Evolutionary conservation across 2,329 filamentous ascomycete genomes (phyloP), one percentile per base, ranked within the genome.

Genomic region (Waltergamsia citrina): DNA sequence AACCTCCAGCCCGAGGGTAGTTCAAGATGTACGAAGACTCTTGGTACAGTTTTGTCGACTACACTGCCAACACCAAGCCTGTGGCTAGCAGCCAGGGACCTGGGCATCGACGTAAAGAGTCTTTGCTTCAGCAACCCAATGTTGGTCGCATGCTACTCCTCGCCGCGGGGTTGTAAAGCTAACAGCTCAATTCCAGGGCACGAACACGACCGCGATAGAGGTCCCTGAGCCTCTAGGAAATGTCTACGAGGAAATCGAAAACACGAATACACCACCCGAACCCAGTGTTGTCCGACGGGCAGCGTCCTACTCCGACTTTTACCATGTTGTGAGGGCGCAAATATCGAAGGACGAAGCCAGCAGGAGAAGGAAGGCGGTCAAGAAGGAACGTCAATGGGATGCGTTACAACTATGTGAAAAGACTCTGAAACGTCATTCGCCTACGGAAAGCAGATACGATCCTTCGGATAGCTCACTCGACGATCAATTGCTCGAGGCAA

Each of bases 281-380:
- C 74, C 83, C 12, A 77, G 71, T 7, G 49, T 85, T 26, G 59
- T 69, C 29, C 69, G 78, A 38, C 71, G 85, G 51, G 76, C 81
- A 32, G 81, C 78, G 47, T 90, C 84, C n/a, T 58, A 83, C 56
- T 82, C 80, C 44, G 78, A 85, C 56, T 84, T 87, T 53, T 79
- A 84, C 59, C 66, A 75, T 48, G 71, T 75, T 23, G 72, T 74
- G 36, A 65, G 66, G 34, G 66, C 69, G 12, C 72, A 76, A 42
- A 50, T 77, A 23, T 62, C 63, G 33, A 74, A 71, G 47, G 70
- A 75, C 48, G 56, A 29, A 7, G 48, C 51, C 15, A 51, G 50
- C 34, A 56, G 57, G 43, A 66, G 54, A 38, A 62, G 53, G 43
- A 59, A 50, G 40, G 53, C 45, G 48, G 47, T 56, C 49, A 32